A percentile compares a stretch with the other conserved stretches of the same genome.
Evolutionary conservation across 345 rosid genomes (phyloP).

Genomic region (Carallia pectinifolia): DNA sequence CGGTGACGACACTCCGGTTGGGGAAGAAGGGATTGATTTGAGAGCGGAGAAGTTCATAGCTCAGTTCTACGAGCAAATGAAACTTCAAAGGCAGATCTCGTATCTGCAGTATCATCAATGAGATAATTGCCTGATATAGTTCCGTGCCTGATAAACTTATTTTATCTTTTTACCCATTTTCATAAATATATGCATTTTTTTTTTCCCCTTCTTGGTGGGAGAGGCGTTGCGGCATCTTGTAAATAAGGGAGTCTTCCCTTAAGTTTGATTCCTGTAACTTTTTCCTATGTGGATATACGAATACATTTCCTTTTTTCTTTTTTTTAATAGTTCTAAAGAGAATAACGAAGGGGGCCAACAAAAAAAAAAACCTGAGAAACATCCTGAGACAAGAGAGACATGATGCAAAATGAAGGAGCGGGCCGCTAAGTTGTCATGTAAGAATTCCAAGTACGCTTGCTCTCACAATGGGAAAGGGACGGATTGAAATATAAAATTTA

Average conservation of each 20-base stretch:
- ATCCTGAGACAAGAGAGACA: too few relatives aligned
- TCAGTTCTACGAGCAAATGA: conserved; percentile 66
- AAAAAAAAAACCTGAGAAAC: too few relatives aligned
- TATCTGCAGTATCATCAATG: conserved; percentile 40
- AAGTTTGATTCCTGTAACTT: conserved; percentile 14
- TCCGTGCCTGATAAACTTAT: not conserved
- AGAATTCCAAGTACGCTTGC: too few relatives aligned
- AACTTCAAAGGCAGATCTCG: conserved; percentile 80
- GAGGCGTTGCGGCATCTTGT: conserved; percentile 19
- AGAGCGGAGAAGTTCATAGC: conserved; percentile 90
- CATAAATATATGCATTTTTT: too few relatives aligned
- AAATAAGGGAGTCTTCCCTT: conserved; percentile 14
- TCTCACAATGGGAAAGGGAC: too few relatives aligned
- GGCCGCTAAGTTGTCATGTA: too few relatives aligned
- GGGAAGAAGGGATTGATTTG: conserved; percentile 69
- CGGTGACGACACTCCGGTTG: conserved; percentile 21
- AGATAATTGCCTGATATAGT: conserved; percentile 18
- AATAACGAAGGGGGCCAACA: too few relatives aligned
- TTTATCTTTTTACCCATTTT: not conserved
- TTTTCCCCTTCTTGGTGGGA: not conserved
- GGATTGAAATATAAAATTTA: too few relatives aligned
- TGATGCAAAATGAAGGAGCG: too few relatives aligned
- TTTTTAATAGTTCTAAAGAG: too few relatives aligned
- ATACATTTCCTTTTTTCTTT: too few relatives aligned
- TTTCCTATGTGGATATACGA: not conserved